These are phyloP conservation scores for Candida ovalis DNA, from an alignment of 805 yeast species.

Conservation along the genomic window DNA sequence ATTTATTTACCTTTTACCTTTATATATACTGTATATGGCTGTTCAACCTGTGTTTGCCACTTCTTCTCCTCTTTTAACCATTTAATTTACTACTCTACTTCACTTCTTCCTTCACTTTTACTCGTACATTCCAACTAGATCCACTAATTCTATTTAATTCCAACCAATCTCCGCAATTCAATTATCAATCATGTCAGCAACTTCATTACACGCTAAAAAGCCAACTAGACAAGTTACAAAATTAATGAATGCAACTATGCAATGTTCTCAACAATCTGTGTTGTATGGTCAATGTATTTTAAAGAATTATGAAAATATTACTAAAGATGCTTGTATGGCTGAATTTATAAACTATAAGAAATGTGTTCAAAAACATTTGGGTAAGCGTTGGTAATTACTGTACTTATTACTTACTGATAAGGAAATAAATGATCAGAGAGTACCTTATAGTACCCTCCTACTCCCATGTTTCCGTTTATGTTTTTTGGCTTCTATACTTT, in stretches of 20 bases:
- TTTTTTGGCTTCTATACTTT: neutral
- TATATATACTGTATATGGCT: no score
- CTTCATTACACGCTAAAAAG: conserved; percentile 15
- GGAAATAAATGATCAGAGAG: neutral
- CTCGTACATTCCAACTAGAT: no score
- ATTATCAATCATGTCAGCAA: conserved; percentile 3
- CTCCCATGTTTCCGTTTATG: neutral
- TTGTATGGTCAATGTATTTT: conserved; percentile 57
- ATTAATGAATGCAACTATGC: conserved; percentile 28
- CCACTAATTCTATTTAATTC: neutral
- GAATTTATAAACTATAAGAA: conserved; percentile 48
- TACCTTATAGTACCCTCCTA: neutral
- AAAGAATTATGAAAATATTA: conserved; percentile 44
- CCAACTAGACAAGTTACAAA: conserved; percentile 30
- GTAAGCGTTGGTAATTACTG: conserved; percentile 27
- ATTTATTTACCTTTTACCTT: neutral
- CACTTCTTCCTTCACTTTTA: no score
- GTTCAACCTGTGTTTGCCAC: no score
- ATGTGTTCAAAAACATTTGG: conserved; percentile 42
- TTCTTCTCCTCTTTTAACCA: neutral
- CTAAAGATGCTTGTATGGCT: conserved; percentile 47
- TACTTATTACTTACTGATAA: no score
- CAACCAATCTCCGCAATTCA: neutral
- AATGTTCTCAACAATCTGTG: conserved; percentile 27
- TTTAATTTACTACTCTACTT: neutral